Percentiles rank a stretch among this genome's conserved stretches.
Conservation (phyloP, 2,329 filamentous ascomycete genomes). For the Ophiostoma piceae region DNA sequence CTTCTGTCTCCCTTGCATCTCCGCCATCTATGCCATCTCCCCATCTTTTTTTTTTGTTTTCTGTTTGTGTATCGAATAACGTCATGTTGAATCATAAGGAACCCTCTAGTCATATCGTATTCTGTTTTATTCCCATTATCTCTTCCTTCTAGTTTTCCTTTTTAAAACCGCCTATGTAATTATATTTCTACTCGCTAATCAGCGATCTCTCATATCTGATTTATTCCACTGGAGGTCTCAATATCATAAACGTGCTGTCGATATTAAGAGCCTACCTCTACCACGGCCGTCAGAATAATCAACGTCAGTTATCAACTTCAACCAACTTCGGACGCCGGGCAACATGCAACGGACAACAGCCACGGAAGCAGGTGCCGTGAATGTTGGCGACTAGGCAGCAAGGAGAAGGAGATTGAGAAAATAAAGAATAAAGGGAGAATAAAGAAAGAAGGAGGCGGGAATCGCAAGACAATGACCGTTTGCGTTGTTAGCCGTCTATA, state of each 20-base stretch:
- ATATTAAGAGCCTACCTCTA: too few species aligned
- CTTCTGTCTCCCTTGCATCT: neutral
- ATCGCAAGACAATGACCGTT: neutral
- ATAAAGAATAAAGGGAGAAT: neutral
- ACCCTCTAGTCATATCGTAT: too few species aligned
- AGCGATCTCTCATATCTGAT: neutral
- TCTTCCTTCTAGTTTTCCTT: too few species aligned
- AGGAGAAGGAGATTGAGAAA: neutral
- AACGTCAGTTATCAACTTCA: neutral
- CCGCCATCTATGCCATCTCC: neutral
- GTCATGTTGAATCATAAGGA: too few species aligned
- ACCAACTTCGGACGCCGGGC: neutral
- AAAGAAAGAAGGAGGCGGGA: too few species aligned
- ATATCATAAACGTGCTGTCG: too few species aligned
- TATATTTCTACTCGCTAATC: neutral
- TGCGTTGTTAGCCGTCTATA: neutral
- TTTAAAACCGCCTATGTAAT: too few species aligned
- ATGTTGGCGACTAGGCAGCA: neutral
- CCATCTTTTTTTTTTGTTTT: too few species aligned
- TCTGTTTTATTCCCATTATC: too few species aligned
- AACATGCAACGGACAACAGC: neutral
- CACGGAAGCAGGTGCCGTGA: neutral
- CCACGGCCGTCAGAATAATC: too few species aligned
- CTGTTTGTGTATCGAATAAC: too few species aligned
- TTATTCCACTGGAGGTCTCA: neutral